Evolutionary conservation across 1,284 basidiomycete species (phyloP).

Genomic region (Cryptococcus sp.): DNA sequence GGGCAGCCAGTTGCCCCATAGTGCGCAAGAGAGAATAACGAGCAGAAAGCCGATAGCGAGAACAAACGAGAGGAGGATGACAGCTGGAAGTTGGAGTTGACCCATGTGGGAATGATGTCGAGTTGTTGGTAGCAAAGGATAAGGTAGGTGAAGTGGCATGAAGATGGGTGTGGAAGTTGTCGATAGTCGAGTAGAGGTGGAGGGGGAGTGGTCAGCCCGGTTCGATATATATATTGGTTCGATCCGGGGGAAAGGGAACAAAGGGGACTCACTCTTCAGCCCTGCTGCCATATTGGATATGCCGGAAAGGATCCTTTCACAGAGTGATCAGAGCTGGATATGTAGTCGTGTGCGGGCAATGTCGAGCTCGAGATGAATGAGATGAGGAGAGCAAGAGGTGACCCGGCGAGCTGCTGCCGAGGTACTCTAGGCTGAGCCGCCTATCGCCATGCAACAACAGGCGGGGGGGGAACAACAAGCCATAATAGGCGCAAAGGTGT

Average conservation of each 20-base stretch:
- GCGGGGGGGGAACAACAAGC: too few relatives aligned
- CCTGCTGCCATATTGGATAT: slow-evolving; percentile 9
- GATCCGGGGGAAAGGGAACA: neutral
- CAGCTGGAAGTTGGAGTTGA: slow-evolving; percentile 54
- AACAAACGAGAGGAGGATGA: slow-evolving; percentile 90
- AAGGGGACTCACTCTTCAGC: slow-evolving; percentile 8
- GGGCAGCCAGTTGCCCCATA: slow-evolving; percentile 96
- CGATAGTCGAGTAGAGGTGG: neutral
- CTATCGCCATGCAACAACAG: too few relatives aligned
- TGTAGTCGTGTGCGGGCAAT: too few relatives aligned
- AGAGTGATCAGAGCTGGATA: too few relatives aligned
- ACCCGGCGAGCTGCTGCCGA: too few relatives aligned
- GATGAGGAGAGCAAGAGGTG: too few relatives aligned
- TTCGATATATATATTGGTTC: neutral
- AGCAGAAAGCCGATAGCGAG: slow-evolving; percentile 94
- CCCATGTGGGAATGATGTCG: neutral
- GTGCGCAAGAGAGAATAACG: slow-evolving; percentile 94
- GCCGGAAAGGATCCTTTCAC: too few relatives aligned
- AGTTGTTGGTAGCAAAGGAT: slow-evolving; percentile 1
- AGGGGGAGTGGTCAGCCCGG: slow-evolving; percentile 4
- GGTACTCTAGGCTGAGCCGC: too few relatives aligned
- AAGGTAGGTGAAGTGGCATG: neutral
- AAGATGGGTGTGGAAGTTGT: neutral
- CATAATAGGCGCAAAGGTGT: too few relatives aligned
- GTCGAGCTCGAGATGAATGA: too few relatives aligned